phyloP scores from a whole-genome alignment of 164 flowering plant species.

The Stephania yunnanensis region DNA sequence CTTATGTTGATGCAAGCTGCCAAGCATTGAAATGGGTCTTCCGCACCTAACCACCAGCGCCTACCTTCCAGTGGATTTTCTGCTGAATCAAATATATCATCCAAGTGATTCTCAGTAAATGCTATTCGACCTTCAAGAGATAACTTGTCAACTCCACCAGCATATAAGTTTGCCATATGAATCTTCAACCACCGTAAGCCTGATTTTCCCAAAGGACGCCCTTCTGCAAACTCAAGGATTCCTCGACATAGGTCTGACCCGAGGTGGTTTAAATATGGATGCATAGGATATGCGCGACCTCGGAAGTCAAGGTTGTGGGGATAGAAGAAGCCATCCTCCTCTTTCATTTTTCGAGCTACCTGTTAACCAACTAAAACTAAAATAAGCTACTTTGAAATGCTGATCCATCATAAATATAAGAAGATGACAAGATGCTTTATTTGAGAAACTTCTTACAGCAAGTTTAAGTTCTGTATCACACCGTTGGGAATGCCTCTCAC shows the following conservation, averaged over 20 bases:
- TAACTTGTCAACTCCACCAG: conserved; percentile 88
- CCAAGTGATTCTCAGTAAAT: conserved; percentile 78
- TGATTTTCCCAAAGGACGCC: conserved; percentile 84
- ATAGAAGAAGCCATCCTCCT: conserved; percentile 87
- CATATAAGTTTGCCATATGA: conserved; percentile 89
- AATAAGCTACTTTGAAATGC: not conserved
- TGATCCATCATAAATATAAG: not conserved
- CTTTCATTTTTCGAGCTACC: conserved; percentile 92
- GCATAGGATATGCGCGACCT: conserved; percentile 99
- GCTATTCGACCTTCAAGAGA: conserved; percentile 74
- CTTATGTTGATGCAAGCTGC: conserved; percentile 68
- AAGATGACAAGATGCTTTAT: not conserved
- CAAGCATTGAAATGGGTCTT: conserved; percentile 92
- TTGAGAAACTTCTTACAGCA: conserved; percentile 45
- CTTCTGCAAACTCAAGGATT: conserved; percentile 86
- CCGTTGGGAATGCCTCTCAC: conserved; percentile 80
- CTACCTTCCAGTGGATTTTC: conserved; percentile 92
- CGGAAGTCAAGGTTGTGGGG: conserved; percentile 98
- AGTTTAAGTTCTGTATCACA: conserved; percentile 94
- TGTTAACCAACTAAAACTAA: conserved; percentile 25
- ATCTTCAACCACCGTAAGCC: conserved; percentile 93
- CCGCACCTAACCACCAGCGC: conserved; percentile 95
- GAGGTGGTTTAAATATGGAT: conserved; percentile 90
- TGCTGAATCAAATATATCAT: conserved; percentile 93
- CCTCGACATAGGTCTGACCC: conserved; percentile 98